Evolutionary conservation across 257 asterid genomes (phyloP).

Genomic region (Nicotiana noctiflora): DNA sequence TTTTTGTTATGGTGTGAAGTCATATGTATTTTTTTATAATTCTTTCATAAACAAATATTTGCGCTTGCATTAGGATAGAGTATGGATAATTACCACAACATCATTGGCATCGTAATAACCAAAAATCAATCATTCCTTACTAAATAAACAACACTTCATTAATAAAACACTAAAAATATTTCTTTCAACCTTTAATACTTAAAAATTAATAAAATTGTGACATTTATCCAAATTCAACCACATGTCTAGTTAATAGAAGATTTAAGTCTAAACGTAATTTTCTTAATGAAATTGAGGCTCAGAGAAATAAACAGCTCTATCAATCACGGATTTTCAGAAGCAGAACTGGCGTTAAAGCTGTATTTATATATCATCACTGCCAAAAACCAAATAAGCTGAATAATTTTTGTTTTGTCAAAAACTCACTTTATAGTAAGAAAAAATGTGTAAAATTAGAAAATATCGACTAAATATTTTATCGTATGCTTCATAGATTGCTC

Average conservation of each 20-base stretch:
- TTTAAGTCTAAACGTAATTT: neutral
- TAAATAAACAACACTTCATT: too few species aligned
- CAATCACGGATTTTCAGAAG: constrained; percentile 94
- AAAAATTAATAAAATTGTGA: too few species aligned
- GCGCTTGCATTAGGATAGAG: neutral
- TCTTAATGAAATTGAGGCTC: constrained; percentile 30
- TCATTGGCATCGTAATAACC: neutral
- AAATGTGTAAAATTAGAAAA: neutral
- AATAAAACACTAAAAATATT: too few species aligned
- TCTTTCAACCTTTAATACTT: too few species aligned
- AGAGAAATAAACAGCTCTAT: constrained; percentile 65
- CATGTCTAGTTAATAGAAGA: neutral
- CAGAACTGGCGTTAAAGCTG: constrained; percentile 97
- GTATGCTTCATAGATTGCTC: constrained; percentile 51
- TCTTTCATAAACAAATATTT: too few species aligned
- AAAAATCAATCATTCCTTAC: too few species aligned
- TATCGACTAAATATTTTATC: neutral
- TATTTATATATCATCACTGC: constrained; percentile 54
- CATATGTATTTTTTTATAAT: too few species aligned
- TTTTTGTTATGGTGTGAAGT: too few species aligned
- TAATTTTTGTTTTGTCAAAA: neutral
- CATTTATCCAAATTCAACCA: too few species aligned
- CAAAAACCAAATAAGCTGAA: neutral
- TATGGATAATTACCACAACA: constrained; percentile 8
- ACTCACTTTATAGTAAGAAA: neutral